phyloP scores from a whole-genome alignment of 768 basidiomycete species.

The Phlebiopsis flavidoalba region DNA sequence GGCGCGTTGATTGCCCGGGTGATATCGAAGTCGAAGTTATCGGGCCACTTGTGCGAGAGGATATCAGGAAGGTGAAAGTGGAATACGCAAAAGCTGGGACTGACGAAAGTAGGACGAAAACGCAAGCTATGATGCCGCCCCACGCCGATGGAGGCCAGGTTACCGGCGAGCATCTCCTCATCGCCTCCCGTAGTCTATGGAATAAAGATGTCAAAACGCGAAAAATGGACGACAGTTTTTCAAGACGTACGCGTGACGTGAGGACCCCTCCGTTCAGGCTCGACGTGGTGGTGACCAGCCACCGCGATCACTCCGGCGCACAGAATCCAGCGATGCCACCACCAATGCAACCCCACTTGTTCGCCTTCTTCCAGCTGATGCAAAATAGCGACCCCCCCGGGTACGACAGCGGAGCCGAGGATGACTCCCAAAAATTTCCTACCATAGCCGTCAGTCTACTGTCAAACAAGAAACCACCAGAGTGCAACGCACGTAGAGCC shows the following conservation, averaged over 20 bases:
- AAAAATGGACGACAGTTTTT: neutral
- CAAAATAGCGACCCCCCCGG: constrained; percentile 84
- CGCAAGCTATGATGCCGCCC: constrained; percentile 73
- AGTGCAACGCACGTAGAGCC: constrained; percentile 68
- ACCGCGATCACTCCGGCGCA: constrained; percentile 61
- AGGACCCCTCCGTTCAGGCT: constrained; percentile 61
- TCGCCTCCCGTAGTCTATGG: constrained; percentile 46
- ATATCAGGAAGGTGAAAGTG: neutral
- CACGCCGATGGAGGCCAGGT: constrained; percentile 78
- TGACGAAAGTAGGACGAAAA: constrained; percentile 58
- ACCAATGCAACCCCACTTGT: constrained; percentile 77
- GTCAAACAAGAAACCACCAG: neutral
- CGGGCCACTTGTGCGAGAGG: constrained; percentile 55
- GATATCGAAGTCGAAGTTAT: constrained; percentile 73
- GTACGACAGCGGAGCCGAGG: constrained; percentile 80
- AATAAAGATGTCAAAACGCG: neutral
- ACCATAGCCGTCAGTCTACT: constrained; percentile 87
- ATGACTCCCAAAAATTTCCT: constrained; percentile 90
- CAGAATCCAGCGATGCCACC: constrained; percentile 69
- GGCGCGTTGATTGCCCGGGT: constrained; percentile 73
- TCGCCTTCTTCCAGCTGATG: constrained; percentile 82
- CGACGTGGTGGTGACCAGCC: constrained; percentile 77
- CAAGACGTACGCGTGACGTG: constrained; percentile 50
- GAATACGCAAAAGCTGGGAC: constrained; percentile 18
- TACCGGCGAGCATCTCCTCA: constrained; percentile 81